Evolutionary conservation across 2,329 filamentous ascomycete species (phyloP), one percentile per base, ranked within the genome.

Genomic region (Monilinia aucupariae): DNA sequence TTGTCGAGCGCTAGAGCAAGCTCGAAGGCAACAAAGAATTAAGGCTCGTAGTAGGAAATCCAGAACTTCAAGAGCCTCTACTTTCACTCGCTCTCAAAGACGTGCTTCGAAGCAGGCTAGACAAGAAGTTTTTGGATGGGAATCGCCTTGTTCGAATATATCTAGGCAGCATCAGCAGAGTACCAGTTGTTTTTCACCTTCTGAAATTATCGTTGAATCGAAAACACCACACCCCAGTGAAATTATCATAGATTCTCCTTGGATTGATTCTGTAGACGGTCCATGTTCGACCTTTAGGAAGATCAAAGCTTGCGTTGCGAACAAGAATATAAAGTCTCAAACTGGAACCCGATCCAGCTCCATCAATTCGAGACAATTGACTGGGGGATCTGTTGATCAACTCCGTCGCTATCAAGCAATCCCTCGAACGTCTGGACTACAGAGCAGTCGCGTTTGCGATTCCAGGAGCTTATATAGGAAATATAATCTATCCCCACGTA

Each of bases 91-190:
- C 37, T 64, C 65, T 34, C 65, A 67, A 22, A 67, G 61, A 55
- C 64, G 65, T 34, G 65, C 61, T 59, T 66, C 59, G 48, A 60
- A 58, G 20, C 64, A 66, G 37, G 66, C 65, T 30, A 68, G 55
- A 47, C 65, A 69, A n/a, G 49, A 67, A 61, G 59, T 65, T 32
- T 70, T 69, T 65, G 67, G 68, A 25, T 68, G 67, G 65, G 61
- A 66, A 51, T 65, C 65, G 22, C 58, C 50, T 56, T 41, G 49
- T 20, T 39, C 59, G 9, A 34, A 37, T 45, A 41, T 45, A 15
- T 10, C 20, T 59, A 51, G 53, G 17, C 43, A 59, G 9, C 25
- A n/a, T 51, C 61, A 45, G 34, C 25, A 25, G 27, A 43, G 27
- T 27, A 37, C 20, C 15, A 50, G 7, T 50, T 9, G 10, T 13